Evolutionary conservation across 73 alveolate genomes (phyloP).

Genomic region (Tetrahymena malaccensis): DNA sequence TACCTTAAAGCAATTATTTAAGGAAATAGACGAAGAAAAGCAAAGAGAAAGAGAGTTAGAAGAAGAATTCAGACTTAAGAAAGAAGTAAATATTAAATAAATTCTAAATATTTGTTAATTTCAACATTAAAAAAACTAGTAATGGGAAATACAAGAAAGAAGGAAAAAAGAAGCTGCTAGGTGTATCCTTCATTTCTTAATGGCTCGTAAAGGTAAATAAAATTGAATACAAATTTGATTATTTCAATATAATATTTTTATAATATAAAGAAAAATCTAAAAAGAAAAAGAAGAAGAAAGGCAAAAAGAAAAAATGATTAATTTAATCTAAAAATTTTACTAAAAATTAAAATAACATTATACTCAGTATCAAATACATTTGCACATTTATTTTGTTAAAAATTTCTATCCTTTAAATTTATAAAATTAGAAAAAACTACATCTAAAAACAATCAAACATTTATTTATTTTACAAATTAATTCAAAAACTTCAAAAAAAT

Average conservation of each 20-base stretch:
- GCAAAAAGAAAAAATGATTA: neutral
- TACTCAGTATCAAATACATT: neutral
- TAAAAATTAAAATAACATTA: neutral
- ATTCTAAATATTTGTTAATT: too few relatives aligned
- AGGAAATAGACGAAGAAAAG: constrained; percentile 30
- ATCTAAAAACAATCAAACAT: too few relatives aligned
- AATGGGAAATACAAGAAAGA: constrained; percentile 10
- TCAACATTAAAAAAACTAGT: neutral
- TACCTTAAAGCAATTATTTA: constrained; percentile 1
- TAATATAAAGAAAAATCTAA: neutral
- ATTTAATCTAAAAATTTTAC: neutral
- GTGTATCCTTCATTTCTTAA: constrained; percentile 15
- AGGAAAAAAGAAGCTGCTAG: constrained; percentile 37
- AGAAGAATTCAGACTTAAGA: constrained; percentile 33
- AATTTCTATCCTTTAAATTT: neutral
- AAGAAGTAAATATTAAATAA: neutral
- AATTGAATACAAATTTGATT: neutral
- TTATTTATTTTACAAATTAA: too few relatives aligned
- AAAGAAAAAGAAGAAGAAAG: neutral
- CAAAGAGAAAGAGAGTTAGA: constrained; percentile 42
- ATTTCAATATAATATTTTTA: neutral
- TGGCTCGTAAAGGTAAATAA: constrained; percentile 27
- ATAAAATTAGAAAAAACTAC: too few relatives aligned
- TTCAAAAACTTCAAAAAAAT: too few relatives aligned
- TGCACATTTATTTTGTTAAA: neutral